Evolutionary conservation across 257 asterid genomes (phyloP), one percentile per base, ranked within the genome.

Genomic region (Nicotiana tomentosiformis): DNA sequence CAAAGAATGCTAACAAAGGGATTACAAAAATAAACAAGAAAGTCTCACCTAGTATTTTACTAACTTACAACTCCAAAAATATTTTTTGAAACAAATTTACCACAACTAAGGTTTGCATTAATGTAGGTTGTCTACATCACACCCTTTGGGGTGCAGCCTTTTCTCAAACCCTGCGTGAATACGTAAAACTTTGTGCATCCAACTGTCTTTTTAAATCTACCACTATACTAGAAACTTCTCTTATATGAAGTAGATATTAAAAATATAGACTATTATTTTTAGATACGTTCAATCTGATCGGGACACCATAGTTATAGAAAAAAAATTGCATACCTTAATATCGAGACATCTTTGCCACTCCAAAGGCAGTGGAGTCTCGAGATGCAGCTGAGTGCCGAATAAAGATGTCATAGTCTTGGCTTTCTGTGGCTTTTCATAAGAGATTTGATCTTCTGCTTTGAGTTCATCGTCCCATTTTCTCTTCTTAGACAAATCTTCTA

Each of bases 281-380:
- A 43, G 3, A 43, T 3, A 10, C 20, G 4, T 5, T 1, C 58
- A 77, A 30, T 1, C 56, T 58, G 43, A 23, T 23, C 15, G 0
- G 16, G 26, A 15, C 32, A 60, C 0, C 3, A 39, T 56, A 10
- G 18, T 33, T 23, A 33, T 0, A 0, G 15, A 55, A 6, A 20
- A 14, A 64, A 5, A 17, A 55, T 14, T 69, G 30, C 11, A 18
- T 78, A 93, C 97, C 97, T 90, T 90, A 69, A 89, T 87, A 64
- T 93, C 95, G 12, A 93, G 96, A 49, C 93, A 91, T 65, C 91
- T 83, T 82, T 93, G 97, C 97, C 97, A 90, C 78, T 93, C 97
- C 55, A 85, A 78, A 55, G 97, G 90, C 4, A 87, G 82, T 0
- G 88, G 93, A 82, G 91, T 82, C 55, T 88, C 87, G 26, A 51